Base-by-base conservation (phyloP, 306 rosid genomes). In the Cucumis melo region DNA sequence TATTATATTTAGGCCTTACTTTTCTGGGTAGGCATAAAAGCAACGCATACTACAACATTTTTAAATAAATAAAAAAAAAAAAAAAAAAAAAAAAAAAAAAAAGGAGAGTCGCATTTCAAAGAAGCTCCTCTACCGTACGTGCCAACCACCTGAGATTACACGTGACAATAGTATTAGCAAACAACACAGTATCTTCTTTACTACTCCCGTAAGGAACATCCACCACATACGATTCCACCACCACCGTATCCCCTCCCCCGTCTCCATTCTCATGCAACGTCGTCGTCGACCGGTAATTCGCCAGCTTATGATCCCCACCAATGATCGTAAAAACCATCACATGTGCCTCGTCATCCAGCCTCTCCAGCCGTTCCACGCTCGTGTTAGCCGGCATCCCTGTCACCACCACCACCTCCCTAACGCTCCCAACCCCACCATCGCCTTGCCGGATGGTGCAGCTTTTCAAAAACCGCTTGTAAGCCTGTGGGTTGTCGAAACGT, bases 251-350 rank as follows among this genome's bases (percentile, higher is more conserved):
- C 16, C 54, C 78, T 3, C 77, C 82, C 7, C 16, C 41, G 1
- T 12, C 76, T 34, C 83, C 0, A 75, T 46, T 88, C 76, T 74
- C 86, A 56, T 92, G 91, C 76, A 88, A 56, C 5, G 86, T 80
- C 14, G 85, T 87, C 0, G 89, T 86, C 2, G 93, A 88, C 5
- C 86, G 77, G 60, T 89, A 92, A 42, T 92, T 92, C 14, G 50
- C 29, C 29, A 92, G 89, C 80, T 76, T 51, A 81, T 86, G 93
- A 44, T 92, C 96, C 5, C 97, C 96, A 0, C 91, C 97, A 8
- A 88, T 77, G 60, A 92, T 85, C 82, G 87, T 84, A 8, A 86
- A 88, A 44, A 80, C 77, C 32, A 90, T 78, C 15, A 92, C 79
- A 59, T 83, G 85, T 6, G 27, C 71, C 0, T 83, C 88, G 53